A percentile compares a stretch with the other conserved stretches of the same genome.
Evolutionary conservation across 1,284 basidiomycete genomes (phyloP).

Genomic region (Psilocybe mexicana): DNA sequence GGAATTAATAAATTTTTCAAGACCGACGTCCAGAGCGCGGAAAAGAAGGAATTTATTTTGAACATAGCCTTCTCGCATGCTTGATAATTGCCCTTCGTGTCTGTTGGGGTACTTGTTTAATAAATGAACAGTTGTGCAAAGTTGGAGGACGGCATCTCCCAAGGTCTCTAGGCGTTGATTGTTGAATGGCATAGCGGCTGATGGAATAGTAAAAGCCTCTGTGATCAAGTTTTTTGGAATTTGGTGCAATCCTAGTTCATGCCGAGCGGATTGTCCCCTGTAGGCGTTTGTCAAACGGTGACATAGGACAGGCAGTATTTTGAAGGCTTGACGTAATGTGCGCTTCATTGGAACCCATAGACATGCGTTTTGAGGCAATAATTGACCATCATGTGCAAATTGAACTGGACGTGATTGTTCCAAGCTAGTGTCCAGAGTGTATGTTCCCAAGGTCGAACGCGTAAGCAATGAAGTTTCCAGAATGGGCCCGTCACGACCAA

Average conservation of each 20-base stretch:
- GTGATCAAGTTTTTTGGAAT: conserved; percentile 59
- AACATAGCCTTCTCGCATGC: conserved; percentile 61
- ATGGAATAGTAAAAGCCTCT: conserved; percentile 75
- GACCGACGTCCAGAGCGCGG: conserved; percentile 61
- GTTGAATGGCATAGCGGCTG: conserved; percentile 59
- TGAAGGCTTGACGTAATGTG: conserved; percentile 49
- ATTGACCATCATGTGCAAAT: conserved; percentile 26
- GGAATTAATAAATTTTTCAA: conserved; percentile 64
- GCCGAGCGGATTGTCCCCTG: conserved; percentile 52
- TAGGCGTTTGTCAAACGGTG: conserved; percentile 65
- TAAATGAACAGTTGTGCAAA: conserved; percentile 73
- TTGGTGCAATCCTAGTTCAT: conserved; percentile 57
- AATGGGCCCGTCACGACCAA: conserved; percentile 59
- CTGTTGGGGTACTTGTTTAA: conserved; percentile 73
- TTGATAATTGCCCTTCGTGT: conserved; percentile 79
- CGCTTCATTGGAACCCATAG: conserved; percentile 48
- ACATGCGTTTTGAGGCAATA: conserved; percentile 58
- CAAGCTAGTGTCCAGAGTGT: conserved; percentile 36
- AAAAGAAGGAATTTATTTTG: conserved; percentile 69
- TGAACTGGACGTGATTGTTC: conserved; percentile 21
- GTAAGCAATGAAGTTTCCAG: conserved; percentile 49
- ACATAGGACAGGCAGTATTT: conserved; percentile 64
- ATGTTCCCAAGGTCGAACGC: conserved; percentile 45
- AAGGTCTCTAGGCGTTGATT: conserved; percentile 85
- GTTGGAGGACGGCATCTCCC: conserved; percentile 80